These are phyloP conservation scores for Calocybe gambosa DNA, from an alignment of 1,284 basidiomycete genomes.

Conservation along the genomic window DNA sequence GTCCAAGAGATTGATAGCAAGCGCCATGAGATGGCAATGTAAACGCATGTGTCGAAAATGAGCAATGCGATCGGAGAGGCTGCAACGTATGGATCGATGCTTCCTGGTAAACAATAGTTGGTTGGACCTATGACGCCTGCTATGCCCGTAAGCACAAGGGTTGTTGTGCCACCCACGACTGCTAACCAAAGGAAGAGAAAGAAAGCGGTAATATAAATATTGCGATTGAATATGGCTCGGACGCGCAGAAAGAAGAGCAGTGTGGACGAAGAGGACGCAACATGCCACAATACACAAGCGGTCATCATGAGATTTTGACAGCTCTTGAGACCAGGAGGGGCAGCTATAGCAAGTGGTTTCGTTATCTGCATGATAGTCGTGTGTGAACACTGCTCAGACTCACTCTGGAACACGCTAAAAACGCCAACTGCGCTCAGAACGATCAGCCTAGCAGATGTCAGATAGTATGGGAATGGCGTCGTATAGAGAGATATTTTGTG, in stretches of 20 bases:
- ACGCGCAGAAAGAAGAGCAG: not conserved
- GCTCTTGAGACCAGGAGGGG: not conserved
- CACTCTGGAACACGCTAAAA: not conserved
- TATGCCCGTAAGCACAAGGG: not conserved
- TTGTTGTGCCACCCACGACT: slow-evolving; percentile 18
- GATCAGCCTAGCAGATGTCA: not conserved
- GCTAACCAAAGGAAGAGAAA: slow-evolving; percentile 22
- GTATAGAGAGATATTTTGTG: too few species aligned
- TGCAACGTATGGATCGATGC: slow-evolving; percentile 1
- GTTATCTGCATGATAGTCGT: not conserved
- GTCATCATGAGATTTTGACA: slow-evolving; percentile 28
- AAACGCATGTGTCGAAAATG: slow-evolving; percentile 8
- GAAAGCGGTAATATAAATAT: not conserved
- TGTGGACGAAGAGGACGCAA: slow-evolving; percentile 1
- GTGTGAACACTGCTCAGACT: not conserved
- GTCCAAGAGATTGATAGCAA: not conserved
- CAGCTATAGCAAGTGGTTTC: not conserved
- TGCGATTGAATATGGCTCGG: slow-evolving; percentile 1
- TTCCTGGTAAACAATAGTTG: slow-evolving; percentile 4
- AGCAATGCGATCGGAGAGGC: slow-evolving; percentile 6
- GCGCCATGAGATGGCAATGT: slow-evolving; percentile 9
- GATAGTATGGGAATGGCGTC: too few species aligned
- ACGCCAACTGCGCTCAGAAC: not conserved
- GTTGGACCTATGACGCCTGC: slow-evolving; percentile 5
- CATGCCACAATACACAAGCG: slow-evolving; percentile 22